phyloP scores from a whole-genome alignment of 352 stramenopile species.

The Pythium sp. region DNA sequence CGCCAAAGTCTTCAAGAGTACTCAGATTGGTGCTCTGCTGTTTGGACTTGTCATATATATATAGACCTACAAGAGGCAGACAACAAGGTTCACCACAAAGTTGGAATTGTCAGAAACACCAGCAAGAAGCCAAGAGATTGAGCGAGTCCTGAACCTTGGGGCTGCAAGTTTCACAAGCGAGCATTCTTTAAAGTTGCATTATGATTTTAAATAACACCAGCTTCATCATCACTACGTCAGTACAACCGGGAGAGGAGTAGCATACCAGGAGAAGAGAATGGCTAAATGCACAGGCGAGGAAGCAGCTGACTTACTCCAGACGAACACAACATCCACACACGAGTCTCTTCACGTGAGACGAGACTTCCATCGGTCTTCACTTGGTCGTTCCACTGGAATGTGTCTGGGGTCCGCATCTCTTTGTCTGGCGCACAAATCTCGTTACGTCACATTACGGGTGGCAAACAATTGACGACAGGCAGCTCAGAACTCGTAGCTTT shows the following conservation, averaged over 20 bases:
- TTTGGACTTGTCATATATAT: background rate
- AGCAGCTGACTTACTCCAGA: background rate
- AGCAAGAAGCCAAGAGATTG: background rate
- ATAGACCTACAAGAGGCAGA: background rate
- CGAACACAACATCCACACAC: conserved; percentile 6
- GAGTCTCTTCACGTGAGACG: conserved; percentile 1
- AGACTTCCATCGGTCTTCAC: conserved; percentile 7
- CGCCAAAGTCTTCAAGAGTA: background rate
- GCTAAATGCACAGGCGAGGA: background rate
- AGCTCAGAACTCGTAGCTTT: conserved; percentile 76
- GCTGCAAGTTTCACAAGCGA: background rate
- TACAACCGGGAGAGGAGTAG: conserved; percentile 5
- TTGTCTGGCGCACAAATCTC: background rate
- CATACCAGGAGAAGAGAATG: background rate
- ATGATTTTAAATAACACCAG: conserved; percentile 13
- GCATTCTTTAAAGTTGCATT: conserved; percentile 11
- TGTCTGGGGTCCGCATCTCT: background rate
- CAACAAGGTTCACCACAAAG: background rate
- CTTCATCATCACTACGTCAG: conserved; percentile 2
- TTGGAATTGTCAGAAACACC: background rate
- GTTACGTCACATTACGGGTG: background rate
- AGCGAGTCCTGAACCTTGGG: background rate
- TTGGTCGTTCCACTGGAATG: conserved; percentile 3
- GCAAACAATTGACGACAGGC: background rate
- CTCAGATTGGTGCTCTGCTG: background rate